A percentile compares a stretch with the other conserved stretches of the same genome.
Conservation (phyloP, 331 rosid genomes). For the Acacia concinna region DNA sequence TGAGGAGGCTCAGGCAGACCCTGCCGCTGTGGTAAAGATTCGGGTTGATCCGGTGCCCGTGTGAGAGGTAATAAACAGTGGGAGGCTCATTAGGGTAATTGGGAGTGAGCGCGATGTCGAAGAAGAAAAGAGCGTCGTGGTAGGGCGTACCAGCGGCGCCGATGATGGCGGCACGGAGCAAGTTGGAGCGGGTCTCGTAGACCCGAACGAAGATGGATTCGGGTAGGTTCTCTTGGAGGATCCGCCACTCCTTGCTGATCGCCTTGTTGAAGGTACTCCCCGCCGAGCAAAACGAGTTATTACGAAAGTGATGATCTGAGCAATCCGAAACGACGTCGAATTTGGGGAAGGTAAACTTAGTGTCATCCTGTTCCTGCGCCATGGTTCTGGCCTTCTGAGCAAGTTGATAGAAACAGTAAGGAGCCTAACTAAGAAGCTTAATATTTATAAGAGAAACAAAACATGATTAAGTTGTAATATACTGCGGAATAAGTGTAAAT, state of each 20-base stretch:
- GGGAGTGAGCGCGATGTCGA: conserved; percentile 51
- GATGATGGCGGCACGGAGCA: conserved; percentile 53
- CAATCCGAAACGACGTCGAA: conserved; percentile 43
- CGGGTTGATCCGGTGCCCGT: conserved; percentile 53
- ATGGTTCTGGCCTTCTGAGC: neutral
- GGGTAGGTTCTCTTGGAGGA: conserved; percentile 48
- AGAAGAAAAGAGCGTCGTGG: conserved; percentile 68
- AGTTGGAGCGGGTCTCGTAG: conserved; percentile 51
- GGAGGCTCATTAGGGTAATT: conserved; percentile 60
- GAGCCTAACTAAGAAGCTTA: too few species aligned
- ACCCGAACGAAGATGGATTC: conserved; percentile 59
- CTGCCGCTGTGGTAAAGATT: conserved; percentile 42
- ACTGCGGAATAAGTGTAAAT: neutral
- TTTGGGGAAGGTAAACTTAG: conserved; percentile 14
- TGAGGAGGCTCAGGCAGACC: conserved; percentile 67
- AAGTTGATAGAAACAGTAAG: neutral
- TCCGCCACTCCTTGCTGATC: conserved; percentile 59
- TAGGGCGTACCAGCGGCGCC: conserved; percentile 75
- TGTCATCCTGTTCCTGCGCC: neutral
- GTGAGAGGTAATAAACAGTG: conserved; percentile 39
- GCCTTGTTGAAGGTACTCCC: conserved; percentile 8
- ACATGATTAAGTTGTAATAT: too few species aligned
- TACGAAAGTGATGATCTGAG: conserved; percentile 40
- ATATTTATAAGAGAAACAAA: neutral
- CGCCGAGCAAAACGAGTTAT: neutral